Percentiles rank a stretch among this genome's conserved stretches.
phyloP scores from a whole-genome alignment of 2,329 filamentous ascomycete genomes.

The Tricladium varicosporioides region DNA sequence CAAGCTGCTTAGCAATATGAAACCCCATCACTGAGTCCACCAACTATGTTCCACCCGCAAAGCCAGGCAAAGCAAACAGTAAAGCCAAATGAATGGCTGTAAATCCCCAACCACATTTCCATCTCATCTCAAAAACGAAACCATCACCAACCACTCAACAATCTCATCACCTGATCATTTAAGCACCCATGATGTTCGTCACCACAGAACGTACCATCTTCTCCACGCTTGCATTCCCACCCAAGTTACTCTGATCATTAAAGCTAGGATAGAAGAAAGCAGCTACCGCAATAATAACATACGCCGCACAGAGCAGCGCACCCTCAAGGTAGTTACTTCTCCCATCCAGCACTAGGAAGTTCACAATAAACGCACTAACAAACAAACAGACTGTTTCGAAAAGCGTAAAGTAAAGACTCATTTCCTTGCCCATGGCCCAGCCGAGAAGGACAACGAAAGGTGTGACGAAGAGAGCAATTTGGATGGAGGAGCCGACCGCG shows the following conservation, averaged over 20 bases:
- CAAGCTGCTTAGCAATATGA: no score
- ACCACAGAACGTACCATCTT: conserved; percentile 24
- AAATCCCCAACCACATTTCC: no score
- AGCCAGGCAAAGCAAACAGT: no score
- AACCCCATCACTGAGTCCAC: no score
- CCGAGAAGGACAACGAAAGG: conserved; percentile 68
- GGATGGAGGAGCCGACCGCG: conserved; percentile 68
- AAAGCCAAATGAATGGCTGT: no score
- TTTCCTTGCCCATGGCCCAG: conserved; percentile 67
- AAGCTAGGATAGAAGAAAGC: conserved; percentile 64
- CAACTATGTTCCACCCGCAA: no score
- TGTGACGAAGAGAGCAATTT: conserved; percentile 69
- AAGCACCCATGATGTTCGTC: background rate
- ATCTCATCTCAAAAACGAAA: no score
- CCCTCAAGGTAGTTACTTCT: conserved; percentile 87
- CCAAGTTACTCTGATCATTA: conserved; percentile 43
- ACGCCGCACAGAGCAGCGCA: conserved; percentile 63
- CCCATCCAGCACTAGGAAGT: conserved; percentile 82
- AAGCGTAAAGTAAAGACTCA: conserved; percentile 80
- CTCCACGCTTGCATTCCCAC: conserved; percentile 29
- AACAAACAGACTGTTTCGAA: conserved; percentile 90
- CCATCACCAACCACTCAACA: no score
- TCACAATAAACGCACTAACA: conserved; percentile 80
- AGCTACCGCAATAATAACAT: conserved; percentile 65
- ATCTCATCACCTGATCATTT: no score